Conservation (phyloP, 441 rosid species). For the Francoa sonchifolia region DNA sequence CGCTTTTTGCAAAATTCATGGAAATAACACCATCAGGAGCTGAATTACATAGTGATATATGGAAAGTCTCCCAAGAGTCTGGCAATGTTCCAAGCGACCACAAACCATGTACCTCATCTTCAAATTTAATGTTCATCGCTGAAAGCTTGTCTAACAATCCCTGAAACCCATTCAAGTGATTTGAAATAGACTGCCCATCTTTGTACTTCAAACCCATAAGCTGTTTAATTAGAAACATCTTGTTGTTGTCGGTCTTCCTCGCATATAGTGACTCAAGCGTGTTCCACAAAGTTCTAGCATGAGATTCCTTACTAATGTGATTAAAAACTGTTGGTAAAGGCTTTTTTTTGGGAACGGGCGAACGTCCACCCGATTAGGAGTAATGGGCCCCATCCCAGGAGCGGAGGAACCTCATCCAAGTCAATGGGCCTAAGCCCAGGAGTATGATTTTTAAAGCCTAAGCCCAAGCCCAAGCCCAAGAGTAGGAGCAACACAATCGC, state of each 20-base stretch:
- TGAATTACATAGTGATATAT: neutral
- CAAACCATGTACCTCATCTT: neutral
- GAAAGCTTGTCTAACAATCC: neutral
- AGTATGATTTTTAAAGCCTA: too few species aligned
- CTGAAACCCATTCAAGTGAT: neutral
- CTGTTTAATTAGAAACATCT: neutral
- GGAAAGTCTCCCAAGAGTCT: neutral
- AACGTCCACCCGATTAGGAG: too few species aligned
- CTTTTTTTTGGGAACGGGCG: too few species aligned
- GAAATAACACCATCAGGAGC: neutral
- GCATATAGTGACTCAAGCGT: too few species aligned
- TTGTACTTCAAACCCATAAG: neutral
- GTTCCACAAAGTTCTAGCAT: neutral
- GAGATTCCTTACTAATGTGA: neutral
- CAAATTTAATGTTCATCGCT: neutral
- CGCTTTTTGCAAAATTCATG: neutral
- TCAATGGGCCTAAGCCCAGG: too few species aligned
- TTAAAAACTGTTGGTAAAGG: too few species aligned
- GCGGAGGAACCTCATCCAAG: too few species aligned
- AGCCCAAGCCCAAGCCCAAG: too few species aligned
- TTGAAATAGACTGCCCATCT: neutral
- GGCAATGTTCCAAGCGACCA: neutral
- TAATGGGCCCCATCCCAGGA: too few species aligned
- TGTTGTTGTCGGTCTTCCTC: neutral
- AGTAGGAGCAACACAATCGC: too few species aligned